A percentile compares a stretch with the other conserved stretches of the same genome.
phyloP scores from a whole-genome alignment of 1,139 yeast species.

The Candida buenavistaensis region DNA sequence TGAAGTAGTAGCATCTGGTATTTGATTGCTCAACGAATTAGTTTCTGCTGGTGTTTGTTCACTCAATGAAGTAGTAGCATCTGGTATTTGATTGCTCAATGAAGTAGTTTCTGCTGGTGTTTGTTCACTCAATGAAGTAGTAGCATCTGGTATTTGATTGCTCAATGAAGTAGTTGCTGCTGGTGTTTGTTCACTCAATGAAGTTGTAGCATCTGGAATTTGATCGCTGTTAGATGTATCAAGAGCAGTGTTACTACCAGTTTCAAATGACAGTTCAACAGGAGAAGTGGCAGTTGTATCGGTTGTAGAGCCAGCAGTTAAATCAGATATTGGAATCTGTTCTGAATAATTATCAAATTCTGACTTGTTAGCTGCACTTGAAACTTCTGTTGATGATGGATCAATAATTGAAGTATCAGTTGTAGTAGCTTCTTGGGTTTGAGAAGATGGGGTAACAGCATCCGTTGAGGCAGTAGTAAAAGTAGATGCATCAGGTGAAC shows the following conservation, averaged over 20 bases:
- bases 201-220: background rate
- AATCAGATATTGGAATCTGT: conserved; percentile 3
- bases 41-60: conserved; percentile 3
- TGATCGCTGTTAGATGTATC: too few relatives aligned
- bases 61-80: conserved; percentile 1
- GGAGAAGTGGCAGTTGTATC: conserved; percentile 4
- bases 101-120: conserved; percentile 3
- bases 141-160: background rate
- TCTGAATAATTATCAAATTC: conserved; percentile 4
- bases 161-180: too few relatives aligned
- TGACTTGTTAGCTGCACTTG: conserved; percentile 5
- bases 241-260: background rate
- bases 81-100: conserved; percentile 3
- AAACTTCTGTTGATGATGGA: too few relatives aligned
- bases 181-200: conserved; percentile 7
- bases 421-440: too few relatives aligned
- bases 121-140: conserved; percentile 8
- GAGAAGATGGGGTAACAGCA: background rate
- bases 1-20: too few relatives aligned
- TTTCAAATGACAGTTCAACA: conserved; percentile 3
- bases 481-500: conserved; percentile 2
- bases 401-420: background rate
- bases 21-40: conserved; percentile 1
- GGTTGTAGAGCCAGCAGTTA: conserved; percentile 3
- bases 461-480: conserved; percentile 4